These are phyloP conservation scores for Balansia obtecta DNA, from an alignment of 2,329 filamentous ascomycete genomes.

Conservation along the genomic window DNA sequence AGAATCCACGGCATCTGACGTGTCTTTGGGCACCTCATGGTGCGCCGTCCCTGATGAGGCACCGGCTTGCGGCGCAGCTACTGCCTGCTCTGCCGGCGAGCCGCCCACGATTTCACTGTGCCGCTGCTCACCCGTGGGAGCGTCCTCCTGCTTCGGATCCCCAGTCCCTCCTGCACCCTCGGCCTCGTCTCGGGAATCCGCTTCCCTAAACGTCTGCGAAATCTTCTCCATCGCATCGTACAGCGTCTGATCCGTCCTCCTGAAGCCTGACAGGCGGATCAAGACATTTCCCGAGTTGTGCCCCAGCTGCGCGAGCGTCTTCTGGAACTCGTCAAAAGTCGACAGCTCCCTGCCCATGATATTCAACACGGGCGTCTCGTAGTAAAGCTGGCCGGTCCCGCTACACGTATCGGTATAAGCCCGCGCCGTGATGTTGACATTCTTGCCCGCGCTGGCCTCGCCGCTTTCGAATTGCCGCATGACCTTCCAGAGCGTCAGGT, in stretches of 20 bases:
- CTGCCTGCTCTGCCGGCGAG: constrained; percentile 1
- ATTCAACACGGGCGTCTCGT: constrained; percentile 76
- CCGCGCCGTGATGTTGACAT: constrained; percentile 72
- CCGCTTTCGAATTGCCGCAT: constrained; percentile 81
- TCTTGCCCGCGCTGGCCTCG: constrained; percentile 44
- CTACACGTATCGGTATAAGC: constrained; percentile 52
- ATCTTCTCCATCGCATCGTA: constrained; percentile 81
- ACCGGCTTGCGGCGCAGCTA: constrained; percentile 3
- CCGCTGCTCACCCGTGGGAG: not conserved
- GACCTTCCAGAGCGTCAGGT: constrained; percentile 79
- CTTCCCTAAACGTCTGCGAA: constrained; percentile 54
- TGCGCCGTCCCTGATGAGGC: constrained; percentile 9
- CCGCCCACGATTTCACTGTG: constrained; percentile 15
- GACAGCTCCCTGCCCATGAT: constrained; percentile 71
- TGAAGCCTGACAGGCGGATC: constrained; percentile 67
- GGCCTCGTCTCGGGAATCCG: constrained; percentile 12
- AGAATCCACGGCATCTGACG: not conserved
- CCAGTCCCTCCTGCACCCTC: constrained; percentile 3
- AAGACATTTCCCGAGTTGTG: constrained; percentile 75
- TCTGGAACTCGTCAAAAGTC: constrained; percentile 72
- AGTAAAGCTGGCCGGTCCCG: constrained; percentile 66
- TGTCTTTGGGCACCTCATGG: constrained; percentile 7
- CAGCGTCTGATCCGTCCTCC: constrained; percentile 61
- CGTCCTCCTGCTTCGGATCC: constrained; percentile 4
- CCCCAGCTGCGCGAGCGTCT: constrained; percentile 76